Evolutionary conservation across 1,284 basidiomycete species (phyloP).

Genomic region (Pseudozyma sp.): DNA sequence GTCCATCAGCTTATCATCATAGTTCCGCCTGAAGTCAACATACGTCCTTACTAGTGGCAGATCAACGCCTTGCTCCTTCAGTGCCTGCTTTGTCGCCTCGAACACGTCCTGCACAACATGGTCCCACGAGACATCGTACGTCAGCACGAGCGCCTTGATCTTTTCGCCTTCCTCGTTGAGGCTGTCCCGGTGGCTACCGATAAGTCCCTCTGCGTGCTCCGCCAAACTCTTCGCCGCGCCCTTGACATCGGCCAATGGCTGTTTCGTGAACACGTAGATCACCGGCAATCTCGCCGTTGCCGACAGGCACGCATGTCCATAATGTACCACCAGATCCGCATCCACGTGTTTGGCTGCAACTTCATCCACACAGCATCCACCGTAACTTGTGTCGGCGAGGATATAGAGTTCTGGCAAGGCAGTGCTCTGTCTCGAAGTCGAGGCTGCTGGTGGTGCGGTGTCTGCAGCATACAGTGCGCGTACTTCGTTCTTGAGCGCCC

Average conservation of each 20-base stretch:
- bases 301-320: conserved; percentile 95
- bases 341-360: conserved; percentile 94
- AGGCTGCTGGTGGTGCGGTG: conserved; percentile 8
- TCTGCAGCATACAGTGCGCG: conserved; percentile 16
- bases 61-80: conserved; percentile 23
- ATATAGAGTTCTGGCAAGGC: conserved; percentile 76
- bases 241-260: conserved; percentile 71
- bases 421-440: not conserved
- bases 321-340: conserved; percentile 91
- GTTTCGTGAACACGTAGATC: conserved; percentile 85
- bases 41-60: conserved; percentile 39
- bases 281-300: conserved; percentile 81
- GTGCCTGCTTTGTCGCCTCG: conserved; percentile 70
- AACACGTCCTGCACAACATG: conserved; percentile 62
- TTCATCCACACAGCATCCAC: conserved; percentile 97
- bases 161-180: not conserved
- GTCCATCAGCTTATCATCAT: conserved; percentile 49
- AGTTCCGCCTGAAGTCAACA: conserved; percentile 56
- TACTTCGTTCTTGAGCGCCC: conserved; percentile 76
- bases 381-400: conserved; percentile 95
- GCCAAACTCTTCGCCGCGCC: conserved; percentile 49
- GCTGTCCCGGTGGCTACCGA: not conserved
- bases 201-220: conserved; percentile 21
- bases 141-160: conserved; percentile 73
- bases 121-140: conserved; percentile 85